A percentile compares a stretch with the other conserved stretches of the same genome.
phyloP scores from a whole-genome alignment of 495 filamentous ascomycete species.

The Aspergillus olivimuriae region DNA sequence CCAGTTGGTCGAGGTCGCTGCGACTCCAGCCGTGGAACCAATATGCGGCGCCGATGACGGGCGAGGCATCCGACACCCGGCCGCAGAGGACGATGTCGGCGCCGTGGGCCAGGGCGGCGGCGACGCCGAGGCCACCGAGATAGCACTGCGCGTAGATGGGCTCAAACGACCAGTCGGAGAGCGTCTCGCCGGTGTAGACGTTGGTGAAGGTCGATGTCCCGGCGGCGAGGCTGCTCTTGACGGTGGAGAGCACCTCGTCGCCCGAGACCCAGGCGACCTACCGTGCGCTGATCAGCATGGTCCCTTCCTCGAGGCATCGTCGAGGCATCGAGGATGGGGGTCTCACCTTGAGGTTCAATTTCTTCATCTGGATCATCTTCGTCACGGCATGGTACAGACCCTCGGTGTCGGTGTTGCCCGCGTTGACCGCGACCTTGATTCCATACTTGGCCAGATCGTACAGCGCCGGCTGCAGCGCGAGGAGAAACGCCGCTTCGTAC shows the following conservation, averaged over 20 bases:
- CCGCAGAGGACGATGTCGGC: slow-evolving; percentile 55
- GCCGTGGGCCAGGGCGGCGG: slow-evolving; percentile 40
- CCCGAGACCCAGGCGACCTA: slow-evolving; percentile 45
- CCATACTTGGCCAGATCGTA: slow-evolving; percentile 41
- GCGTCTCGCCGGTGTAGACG: slow-evolving; percentile 43
- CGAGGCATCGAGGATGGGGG: not conserved
- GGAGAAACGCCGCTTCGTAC: slow-evolving; percentile 49
- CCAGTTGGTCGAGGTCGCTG: slow-evolving; percentile 40
- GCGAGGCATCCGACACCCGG: slow-evolving; percentile 49
- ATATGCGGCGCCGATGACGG: slow-evolving; percentile 44
- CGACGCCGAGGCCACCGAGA: slow-evolving; percentile 46
- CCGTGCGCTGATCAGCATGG: not conserved
- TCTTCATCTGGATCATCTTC: slow-evolving; percentile 35
- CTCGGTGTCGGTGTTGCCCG: slow-evolving; percentile 47
- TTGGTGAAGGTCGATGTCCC: slow-evolving; percentile 41
- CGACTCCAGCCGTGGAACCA: slow-evolving; percentile 45
- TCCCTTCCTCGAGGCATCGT: not conserved
- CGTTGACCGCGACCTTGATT: slow-evolving; percentile 55
- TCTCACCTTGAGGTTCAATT: slow-evolving; percentile 37
- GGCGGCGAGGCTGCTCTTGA: slow-evolving; percentile 30
- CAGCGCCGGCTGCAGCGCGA: slow-evolving; percentile 46
- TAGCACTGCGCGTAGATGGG: slow-evolving; percentile 51
- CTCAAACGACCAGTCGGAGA: slow-evolving; percentile 45
- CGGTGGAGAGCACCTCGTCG: slow-evolving; percentile 42
- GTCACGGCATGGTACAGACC: slow-evolving; percentile 39